Evolutionary conservation across 768 basidiomycete species (phyloP), one percentile per base, ranked within the genome.

Genomic region (Roridomyces roridus): DNA sequence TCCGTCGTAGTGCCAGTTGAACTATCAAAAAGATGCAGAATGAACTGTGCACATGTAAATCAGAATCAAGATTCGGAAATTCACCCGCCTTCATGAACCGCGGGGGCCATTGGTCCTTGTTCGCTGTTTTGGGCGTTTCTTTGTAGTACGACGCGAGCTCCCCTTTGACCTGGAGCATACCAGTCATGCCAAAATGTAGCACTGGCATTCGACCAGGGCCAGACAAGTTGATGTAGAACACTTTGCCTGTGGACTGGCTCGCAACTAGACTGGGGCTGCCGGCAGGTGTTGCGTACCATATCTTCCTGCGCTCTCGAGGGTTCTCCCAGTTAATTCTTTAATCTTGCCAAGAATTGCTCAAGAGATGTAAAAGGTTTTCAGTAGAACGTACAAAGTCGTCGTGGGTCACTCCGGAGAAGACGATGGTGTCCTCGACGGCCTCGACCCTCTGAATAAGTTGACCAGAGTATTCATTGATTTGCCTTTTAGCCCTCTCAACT

Each of bases 121-220:
- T 68, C 1, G 70, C 69, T 15, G 74, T 71, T 46, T 72, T 74
- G 0, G 77, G 77, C 0, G 70, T 74, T 50, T 78, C 77, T 56
- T 74, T 79, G 69, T 88, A 88, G 55, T 81, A 76, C 6, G 73
- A 71, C 9, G 82, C 72, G 10, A 72, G 60, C 59, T 77, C 70
- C 10, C 85, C 86, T 65, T 78, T 84, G 15, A 85, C 87, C 74
- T 88, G 86, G 29, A 92, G 75, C 84, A 85, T 88, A n/a, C 91
- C 91, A 1, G 90, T 92, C 91, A 92, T 93, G 2, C 91, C 91
- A 62, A 92, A 90, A 67, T 92, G 91, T 44, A 92, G 71, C 3
- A 92, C 86, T 4, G 90, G 90, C 59, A 82, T 68, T 64, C 76
- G 77, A 0, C 88, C 89, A 14, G 73, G 56, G 7, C 88, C 88